Evolutionary conservation across 164 flowering plant species (phyloP).

Genomic region (Tetracentron sinense): DNA sequence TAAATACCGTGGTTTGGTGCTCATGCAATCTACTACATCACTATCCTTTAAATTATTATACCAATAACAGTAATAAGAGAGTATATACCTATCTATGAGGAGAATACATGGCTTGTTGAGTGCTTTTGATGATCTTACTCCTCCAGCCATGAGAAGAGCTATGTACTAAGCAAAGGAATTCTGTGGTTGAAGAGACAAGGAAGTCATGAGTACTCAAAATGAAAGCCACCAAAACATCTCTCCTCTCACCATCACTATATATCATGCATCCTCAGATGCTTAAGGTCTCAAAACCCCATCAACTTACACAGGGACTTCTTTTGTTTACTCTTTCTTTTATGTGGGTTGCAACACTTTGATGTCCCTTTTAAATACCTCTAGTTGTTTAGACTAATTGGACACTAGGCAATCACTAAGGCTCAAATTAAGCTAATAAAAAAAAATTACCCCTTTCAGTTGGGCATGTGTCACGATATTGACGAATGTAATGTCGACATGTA

Average conservation of each 20-base stretch:
- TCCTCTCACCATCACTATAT: too few species aligned
- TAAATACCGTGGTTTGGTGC: too few species aligned
- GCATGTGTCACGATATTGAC: background rate
- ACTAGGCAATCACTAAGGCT: constrained; percentile 12
- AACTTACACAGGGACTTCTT: background rate
- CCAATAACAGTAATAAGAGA: too few species aligned
- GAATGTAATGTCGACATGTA: constrained; percentile 1
- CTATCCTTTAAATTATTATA: too few species aligned
- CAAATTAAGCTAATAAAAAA: too few species aligned
- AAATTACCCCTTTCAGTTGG: constrained; percentile 3
- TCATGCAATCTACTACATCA: too few species aligned
- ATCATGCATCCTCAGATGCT: background rate
- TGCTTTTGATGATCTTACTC: constrained; percentile 23
- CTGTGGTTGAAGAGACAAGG: background rate
- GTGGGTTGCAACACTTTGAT: background rate
- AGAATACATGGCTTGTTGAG: constrained; percentile 67
- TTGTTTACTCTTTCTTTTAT: too few species aligned
- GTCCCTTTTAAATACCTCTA: background rate
- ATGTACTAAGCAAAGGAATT: background rate
- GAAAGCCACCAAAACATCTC: too few species aligned
- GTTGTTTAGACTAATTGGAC: constrained; percentile 8
- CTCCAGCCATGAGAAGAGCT: constrained; percentile 36
- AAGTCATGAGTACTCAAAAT: background rate
- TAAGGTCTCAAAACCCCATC: background rate
- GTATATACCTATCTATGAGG: constrained; percentile 51